Evolutionary conservation across 129 eudicot genomes (phyloP), one percentile per base, ranked within the genome.

Genomic region (Artemisia tridentata): DNA sequence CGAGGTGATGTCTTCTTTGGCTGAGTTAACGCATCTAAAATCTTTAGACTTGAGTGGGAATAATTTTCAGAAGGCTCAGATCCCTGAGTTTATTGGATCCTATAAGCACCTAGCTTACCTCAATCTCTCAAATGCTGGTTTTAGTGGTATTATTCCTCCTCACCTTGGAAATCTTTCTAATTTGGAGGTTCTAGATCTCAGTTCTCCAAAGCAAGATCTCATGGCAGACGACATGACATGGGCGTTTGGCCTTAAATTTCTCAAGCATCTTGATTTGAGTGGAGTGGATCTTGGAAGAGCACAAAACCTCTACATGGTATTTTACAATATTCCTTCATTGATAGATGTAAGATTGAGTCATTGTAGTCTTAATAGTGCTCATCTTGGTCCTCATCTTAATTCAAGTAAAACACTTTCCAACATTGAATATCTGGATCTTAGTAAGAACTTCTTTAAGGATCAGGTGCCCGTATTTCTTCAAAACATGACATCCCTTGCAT

Each of bases 151-250:
- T 18, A 41, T 79, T 60, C 79, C 83, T 9, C 72, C 47, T 64
- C 63, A 75, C 21, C 49, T 80, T 20, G 84, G 77, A 45, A 75
- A 80, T 31, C 84, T 80, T n/a, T 72, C 83, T n/a, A 50, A 53
- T 48, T 65, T 79, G 14, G 52, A 31, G 16, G 62, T 69, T 69
- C 76, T 80, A 17, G 76, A 80, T 74, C 76, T 80, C 2, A 1
- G 55, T 16, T 7, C 16, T 27, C 31, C 31, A 27, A 27, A 27
- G 31, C 31, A 27, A 27, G 3, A 48, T 11, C 20, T 79, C 4
- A 3, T 15, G 59, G 31, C 19, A 8, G 19, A 68, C 23, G 55
- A 75, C 13, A 21, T 74, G 68, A 2, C 65, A 60, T 60, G 65
- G 65, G 12, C 29, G 27, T 60, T 18, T 60, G 47, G 65, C 65